Evolutionary conservation across 2,329 filamentous ascomycete species (phyloP).

Genomic region (Geosmithia putterillii): DNA sequence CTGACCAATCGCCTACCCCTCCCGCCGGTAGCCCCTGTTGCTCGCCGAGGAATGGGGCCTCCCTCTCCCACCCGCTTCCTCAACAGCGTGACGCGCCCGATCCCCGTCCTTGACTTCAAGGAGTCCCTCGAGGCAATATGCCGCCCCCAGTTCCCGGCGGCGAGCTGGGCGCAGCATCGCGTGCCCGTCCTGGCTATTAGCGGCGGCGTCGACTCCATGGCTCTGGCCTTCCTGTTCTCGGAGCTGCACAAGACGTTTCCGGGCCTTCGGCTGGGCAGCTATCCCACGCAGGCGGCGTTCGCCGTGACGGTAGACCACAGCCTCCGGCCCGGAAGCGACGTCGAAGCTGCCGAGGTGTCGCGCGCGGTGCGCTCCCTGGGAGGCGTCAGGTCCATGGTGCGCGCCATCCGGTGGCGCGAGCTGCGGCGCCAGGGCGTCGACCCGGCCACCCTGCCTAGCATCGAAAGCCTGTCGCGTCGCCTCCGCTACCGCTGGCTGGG

Average conservation of each 20-base stretch:
- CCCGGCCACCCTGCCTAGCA: slow-evolving; percentile 36
- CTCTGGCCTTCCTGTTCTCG: slow-evolving; percentile 64
- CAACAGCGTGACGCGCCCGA: slow-evolving; percentile 23
- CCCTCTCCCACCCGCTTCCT: slow-evolving; percentile 14
- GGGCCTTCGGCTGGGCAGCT: slow-evolving; percentile 28
- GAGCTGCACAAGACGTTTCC: slow-evolving; percentile 22
- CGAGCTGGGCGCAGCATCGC: not conserved
- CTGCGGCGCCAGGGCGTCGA: slow-evolving; percentile 11
- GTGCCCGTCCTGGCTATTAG: slow-evolving; percentile 58
- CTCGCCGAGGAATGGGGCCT: slow-evolving; percentile 16
- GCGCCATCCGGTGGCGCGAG: slow-evolving; percentile 33
- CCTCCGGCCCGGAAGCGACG: slow-evolving; percentile 35
- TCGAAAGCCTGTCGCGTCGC: slow-evolving; percentile 67
- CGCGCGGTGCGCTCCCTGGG: slow-evolving; percentile 24
- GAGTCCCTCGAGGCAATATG: slow-evolving; percentile 38
- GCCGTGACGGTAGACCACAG: slow-evolving; percentile 46
- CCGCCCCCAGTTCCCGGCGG: slow-evolving; percentile 2
- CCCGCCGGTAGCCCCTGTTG: no score
- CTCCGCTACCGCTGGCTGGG: slow-evolving; percentile 65
- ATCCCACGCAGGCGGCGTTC: slow-evolving; percentile 18
- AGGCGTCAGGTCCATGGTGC: slow-evolving; percentile 12
- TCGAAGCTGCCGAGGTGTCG: slow-evolving; percentile 38
- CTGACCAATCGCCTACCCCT: not conserved
- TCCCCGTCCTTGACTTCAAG: slow-evolving; percentile 22
- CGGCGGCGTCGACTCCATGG: slow-evolving; percentile 97